Conservation (phyloP, 352 stramenopile genomes). For the Albugo candida region DNA sequence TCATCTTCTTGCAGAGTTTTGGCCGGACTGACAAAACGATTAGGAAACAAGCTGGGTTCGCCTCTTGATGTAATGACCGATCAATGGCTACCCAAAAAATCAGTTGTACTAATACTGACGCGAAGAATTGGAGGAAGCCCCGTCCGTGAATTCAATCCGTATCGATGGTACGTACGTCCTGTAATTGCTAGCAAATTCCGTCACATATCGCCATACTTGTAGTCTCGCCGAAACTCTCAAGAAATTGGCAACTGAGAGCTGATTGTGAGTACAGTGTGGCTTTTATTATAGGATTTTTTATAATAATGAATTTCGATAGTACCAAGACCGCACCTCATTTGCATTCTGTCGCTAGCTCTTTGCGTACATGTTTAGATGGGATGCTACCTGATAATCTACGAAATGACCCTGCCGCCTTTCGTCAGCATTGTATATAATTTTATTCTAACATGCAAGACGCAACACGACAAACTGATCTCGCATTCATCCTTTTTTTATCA, state of each 20-base stretch:
- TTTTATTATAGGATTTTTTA: no score
- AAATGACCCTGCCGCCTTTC: conserved; percentile 54
- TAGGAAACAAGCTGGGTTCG: conserved; percentile 58
- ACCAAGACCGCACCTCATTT: conserved; percentile 60
- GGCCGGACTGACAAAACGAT: conserved; percentile 63
- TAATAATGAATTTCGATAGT: background rate
- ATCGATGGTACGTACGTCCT: conserved; percentile 29
- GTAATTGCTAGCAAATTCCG: background rate
- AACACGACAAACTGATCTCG: background rate
- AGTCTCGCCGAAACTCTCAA: background rate
- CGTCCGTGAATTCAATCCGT: conserved; percentile 48
- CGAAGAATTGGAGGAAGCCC: conserved; percentile 1
- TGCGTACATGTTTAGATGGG: conserved; percentile 64
- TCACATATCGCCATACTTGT: background rate
- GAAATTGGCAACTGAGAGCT: no score
- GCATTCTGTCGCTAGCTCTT: conserved; percentile 59
- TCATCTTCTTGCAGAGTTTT: conserved; percentile 53
- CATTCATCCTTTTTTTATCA: background rate
- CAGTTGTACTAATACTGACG: conserved; percentile 11
- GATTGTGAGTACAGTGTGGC: no score
- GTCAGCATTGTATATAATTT: conserved; percentile 34
- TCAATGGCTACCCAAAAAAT: conserved; percentile 35
- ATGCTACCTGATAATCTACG: conserved; percentile 72
- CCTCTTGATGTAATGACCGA: conserved; percentile 73
- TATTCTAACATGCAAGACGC: background rate